Evolutionary conservation across 768 basidiomycete genomes (phyloP), one percentile per base, ranked within the genome.

Genomic region (Suillus variegatus): DNA sequence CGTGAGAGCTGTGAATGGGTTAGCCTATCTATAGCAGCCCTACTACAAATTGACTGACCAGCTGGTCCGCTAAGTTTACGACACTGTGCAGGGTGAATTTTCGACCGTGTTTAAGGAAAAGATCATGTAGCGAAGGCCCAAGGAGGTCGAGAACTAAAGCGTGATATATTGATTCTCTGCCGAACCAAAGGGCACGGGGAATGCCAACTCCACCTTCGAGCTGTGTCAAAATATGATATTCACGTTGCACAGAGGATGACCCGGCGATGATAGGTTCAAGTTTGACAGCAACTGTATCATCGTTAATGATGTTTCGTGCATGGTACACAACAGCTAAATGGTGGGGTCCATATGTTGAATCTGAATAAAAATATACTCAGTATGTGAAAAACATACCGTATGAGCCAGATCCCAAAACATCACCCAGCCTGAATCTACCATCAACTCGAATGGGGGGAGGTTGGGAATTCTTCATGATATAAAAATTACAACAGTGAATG

Each of bases 71-170:
- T 36, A 36, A 9, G 9, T 36, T 36, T 3, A 36, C 1, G 6
- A 36, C 35, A 36, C 2, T 36, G 35, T 6, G 35, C 2, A 36
- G 5, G 35, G 7, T 36, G 35, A 36, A 36, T 36, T 36, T 36
- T 36, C 10, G 8, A 41, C 41, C 54, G 9, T 25, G 28, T 8
- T 12, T n/a, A 4, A 46, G 47, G 51, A 62, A 52, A 9, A 62
- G n/a, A 28, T 62, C 46, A n/a, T 52, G 47, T 16, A 63, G 35
- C 1, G 47, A 66, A 25, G 65, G 61, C 1, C 65, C 25, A 20
- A 66, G 60, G 55, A 28, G 58, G 22, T 66, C 25, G 1, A 66
- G 51, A 32, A 56, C 60, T 25, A 65, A 32, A 8, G 58, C 64
- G 52, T 12, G 5, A 51, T 61, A 61, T 28, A 8, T 10, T 43